These are phyloP conservation scores for Corinectria fuckeliana DNA, from an alignment of 2,329 filamentous ascomycete species.

Conservation along the genomic window DNA sequence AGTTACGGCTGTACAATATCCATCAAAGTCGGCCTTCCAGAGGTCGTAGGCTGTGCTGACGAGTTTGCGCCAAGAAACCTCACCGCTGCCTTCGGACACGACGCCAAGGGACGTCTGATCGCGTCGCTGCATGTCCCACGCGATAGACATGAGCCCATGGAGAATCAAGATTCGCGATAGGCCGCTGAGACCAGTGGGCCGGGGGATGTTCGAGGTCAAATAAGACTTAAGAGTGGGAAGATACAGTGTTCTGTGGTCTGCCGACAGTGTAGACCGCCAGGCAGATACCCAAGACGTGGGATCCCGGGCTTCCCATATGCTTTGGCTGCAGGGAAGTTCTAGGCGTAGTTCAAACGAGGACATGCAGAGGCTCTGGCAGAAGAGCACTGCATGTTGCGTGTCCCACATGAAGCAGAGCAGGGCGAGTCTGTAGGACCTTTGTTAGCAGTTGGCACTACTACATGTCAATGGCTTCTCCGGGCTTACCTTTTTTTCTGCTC, in stretches of 20 bases:
- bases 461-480: no score
- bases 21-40: conserved; percentile 65
- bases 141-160: conserved; percentile 68
- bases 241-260: conserved; percentile 42
- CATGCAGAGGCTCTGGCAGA: conserved; percentile 72
- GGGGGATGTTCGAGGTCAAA: conserved; percentile 51
- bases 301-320: conserved; percentile 63
- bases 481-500: conserved; percentile 64
- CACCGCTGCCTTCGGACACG: conserved; percentile 27
- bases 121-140: conserved; percentile 66
- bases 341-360: conserved; percentile 67
- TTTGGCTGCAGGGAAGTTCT: conserved; percentile 60
- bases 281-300: conserved; percentile 57
- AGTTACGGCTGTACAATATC: conserved; percentile 48
- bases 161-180: conserved; percentile 61
- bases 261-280: conserved; percentile 34
- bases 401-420: conserved; percentile 72
- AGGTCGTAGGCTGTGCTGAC: conserved; percentile 60
- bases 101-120: conserved; percentile 66
- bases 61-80: conserved; percentile 54
- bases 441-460: conserved; percentile 10
- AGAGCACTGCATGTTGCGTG: conserved; percentile 68
- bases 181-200: conserved; percentile 52
- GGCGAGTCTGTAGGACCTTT: conserved; percentile 49
- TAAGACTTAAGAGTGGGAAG: conserved; percentile 63